Conservation (phyloP, 2,329 filamentous ascomycete genomes). For the Sporothrix euskadiensis region DNA sequence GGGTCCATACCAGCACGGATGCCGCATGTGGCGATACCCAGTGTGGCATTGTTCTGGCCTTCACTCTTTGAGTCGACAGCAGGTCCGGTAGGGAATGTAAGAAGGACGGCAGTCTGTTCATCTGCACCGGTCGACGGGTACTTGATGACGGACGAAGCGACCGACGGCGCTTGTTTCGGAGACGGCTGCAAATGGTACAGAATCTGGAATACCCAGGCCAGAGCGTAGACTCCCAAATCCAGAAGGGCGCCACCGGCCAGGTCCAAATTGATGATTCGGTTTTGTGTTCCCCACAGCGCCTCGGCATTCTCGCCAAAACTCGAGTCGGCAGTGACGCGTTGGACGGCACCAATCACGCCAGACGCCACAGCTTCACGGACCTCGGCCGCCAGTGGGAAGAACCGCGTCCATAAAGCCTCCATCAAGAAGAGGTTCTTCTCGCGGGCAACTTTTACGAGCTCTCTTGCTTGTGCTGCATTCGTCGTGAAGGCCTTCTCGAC, state of each 20-base stretch:
- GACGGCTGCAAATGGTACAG: constrained; percentile 74
- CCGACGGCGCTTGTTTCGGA: constrained; percentile 56
- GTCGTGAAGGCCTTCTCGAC: constrained; percentile 91
- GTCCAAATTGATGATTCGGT: constrained; percentile 80
- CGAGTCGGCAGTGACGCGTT: constrained; percentile 60
- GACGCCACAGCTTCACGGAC: constrained; percentile 63
- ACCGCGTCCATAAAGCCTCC: constrained; percentile 89
- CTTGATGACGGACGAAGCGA: constrained; percentile 68
- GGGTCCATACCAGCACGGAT: constrained; percentile 48
- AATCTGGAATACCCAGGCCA: constrained; percentile 88
- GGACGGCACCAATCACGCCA: constrained; percentile 60
- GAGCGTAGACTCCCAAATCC: constrained; percentile 81
- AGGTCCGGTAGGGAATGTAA: constrained; percentile 67
- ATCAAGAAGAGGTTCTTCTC: constrained; percentile 74
- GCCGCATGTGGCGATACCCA: constrained; percentile 64
- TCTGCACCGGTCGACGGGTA: constrained; percentile 70
- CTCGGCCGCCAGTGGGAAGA: constrained; percentile 79
- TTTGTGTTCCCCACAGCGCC: constrained; percentile 42
- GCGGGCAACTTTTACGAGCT: constrained; percentile 69
- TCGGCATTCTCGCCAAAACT: constrained; percentile 58
- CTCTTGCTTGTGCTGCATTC: constrained; percentile 72
- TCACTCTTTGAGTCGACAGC: constrained; percentile 34
- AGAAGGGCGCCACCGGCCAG: constrained; percentile 80
- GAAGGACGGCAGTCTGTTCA: constrained; percentile 72
- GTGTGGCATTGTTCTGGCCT: constrained; percentile 68